Percentiles rank a stretch among this genome's conserved stretches.
phyloP scores from a whole-genome alignment of 78 protist species.

The Creolimax fragrantissima region DNA sequence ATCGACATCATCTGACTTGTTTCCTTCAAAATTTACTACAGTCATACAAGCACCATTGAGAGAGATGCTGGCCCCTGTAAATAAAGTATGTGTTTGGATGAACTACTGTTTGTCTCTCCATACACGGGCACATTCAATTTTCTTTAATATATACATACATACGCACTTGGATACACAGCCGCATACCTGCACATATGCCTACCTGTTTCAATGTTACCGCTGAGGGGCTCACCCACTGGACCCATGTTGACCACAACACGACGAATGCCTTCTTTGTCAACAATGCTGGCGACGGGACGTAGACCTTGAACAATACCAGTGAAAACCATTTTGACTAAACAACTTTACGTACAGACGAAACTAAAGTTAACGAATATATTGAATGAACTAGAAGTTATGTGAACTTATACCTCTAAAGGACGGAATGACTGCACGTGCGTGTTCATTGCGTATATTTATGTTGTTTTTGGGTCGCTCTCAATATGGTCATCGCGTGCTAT shows the following conservation, averaged over 20 bases:
- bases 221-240: neutral
- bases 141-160: no score
- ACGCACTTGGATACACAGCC: neutral
- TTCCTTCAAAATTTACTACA: conserved; percentile 2
- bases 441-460: no score
- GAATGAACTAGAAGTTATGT: no score
- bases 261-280: neutral
- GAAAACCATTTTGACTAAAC: neutral
- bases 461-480: no score
- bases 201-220: neutral
- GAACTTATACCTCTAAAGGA: no score
- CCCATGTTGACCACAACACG: neutral
- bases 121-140: neutral
- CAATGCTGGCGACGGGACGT: neutral
- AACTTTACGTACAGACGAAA: no score
- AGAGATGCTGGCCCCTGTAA: conserved; percentile 26
- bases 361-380: no score
- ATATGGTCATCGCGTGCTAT: no score
- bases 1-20: neutral
- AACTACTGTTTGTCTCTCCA: neutral
- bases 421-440: no score
- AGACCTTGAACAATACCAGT: conserved; percentile 22
- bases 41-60: conserved; percentile 35
- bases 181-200: neutral
- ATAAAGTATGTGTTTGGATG: neutral